Evolutionary conservation across 2,329 filamentous ascomycete species (phyloP).

Genomic region (Xylariaceae sp.): DNA sequence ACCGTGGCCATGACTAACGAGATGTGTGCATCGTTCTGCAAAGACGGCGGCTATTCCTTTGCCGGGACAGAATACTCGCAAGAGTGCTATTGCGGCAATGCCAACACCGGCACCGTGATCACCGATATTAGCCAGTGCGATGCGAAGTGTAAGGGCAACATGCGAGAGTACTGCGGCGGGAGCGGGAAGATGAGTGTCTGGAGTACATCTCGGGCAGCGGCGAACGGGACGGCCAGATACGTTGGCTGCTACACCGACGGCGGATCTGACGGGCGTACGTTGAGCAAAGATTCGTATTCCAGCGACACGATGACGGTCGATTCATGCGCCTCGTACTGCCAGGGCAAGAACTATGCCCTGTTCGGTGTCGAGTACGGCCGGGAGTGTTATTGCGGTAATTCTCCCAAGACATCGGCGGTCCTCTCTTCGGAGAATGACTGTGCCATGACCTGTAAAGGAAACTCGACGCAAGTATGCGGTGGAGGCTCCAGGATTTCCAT

Average conservation of each 20-base stretch:
- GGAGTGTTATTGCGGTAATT: conserved; percentile 21
- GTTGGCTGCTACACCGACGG: conserved; percentile 26
- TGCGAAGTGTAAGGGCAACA: conserved; percentile 24
- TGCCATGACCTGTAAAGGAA: conserved; percentile 21
- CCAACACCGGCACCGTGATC: conserved; percentile 7
- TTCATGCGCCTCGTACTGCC: conserved; percentile 20
- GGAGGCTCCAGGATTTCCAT: conserved; percentile 20
- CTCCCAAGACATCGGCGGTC: conserved; percentile 1
- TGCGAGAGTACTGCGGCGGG: conserved; percentile 15
- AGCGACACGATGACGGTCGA: conserved; percentile 18
- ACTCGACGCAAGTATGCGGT: conserved; percentile 21
- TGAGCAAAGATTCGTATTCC: conserved; percentile 8
- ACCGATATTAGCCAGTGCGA: conserved; percentile 10
- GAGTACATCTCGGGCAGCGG: conserved; percentile 2
- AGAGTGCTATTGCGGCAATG: conserved; percentile 23
- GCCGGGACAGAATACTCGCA: conserved; percentile 23
- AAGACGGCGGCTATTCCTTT: conserved; percentile 14
- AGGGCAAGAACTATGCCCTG: conserved; percentile 18
- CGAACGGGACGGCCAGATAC: conserved; percentile 10
- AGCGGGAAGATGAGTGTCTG: conserved; percentile 22
- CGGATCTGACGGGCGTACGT: conserved; percentile 10
- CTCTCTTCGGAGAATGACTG: conserved; percentile 12
- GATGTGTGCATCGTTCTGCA: conserved; percentile 18
- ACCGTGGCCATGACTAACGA: conserved; percentile 23
- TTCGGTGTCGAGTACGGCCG: conserved; percentile 15